Base-by-base conservation (phyloP, 345 rosid genomes). In the Salix dunnii region DNA sequence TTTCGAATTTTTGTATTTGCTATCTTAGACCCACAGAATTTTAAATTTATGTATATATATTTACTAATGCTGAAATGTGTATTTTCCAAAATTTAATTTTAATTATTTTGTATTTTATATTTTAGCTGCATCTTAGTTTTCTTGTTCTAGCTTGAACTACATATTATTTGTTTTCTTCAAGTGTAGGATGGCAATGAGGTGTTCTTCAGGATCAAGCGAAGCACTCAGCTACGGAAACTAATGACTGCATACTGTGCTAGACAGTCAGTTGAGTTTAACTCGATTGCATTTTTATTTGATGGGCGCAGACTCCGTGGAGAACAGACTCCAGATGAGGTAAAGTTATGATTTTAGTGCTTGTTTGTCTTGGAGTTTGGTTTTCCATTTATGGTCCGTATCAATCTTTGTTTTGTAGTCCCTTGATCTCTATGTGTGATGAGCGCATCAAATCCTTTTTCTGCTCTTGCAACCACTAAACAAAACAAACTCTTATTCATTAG, bases 201-300 rank as follows among this genome's bases (percentile, higher is more conserved):
- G 53, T 77, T 81, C 68, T 81, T 81, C 73, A 77, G 84, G 75
- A 81, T 81, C 33, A 81, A 81, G 78, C 55, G 84, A 38, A 81
- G 81, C 78, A 81, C 84, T 25, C 84, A 81, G 71, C 72, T 81
- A 76, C 33, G 67, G 48, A 81, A 77, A 35, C 76, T 81, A 31
- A 81, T 81, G 84, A 63, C 46, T 63, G 84, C 84, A 1, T 81
- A 81, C 13, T 77, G 84, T 70, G 84, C 77, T 18, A 27, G 84
- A 1, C 84, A 81, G 60, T 81, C 84, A 0, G 81, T 81, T 60
- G 84, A 81, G 43, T 49, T 81, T 8, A 81, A 77, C 78, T 77
- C 84, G 42, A 74, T 81, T 65, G 84, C 84, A 3, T 81, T 81
- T 60, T 66, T 81, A 48, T 81, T 81, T 74, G 84, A 81, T 70